Evolutionary conservation across 345 rosid species (phyloP), one percentile per base, ranked within the genome.

Genomic region (Euphorbia peplus): DNA sequence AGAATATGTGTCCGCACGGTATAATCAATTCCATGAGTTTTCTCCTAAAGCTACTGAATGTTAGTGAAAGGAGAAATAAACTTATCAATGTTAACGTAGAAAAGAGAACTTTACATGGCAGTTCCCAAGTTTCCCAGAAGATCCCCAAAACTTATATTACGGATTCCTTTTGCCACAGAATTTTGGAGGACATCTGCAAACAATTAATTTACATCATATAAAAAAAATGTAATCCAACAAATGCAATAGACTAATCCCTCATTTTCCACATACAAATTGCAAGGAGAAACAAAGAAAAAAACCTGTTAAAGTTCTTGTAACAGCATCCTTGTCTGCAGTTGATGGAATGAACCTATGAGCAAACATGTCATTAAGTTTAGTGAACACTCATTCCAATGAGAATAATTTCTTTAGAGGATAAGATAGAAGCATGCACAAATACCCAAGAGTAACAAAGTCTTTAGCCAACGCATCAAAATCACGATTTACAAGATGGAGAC

Each of bases 401-500:
- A 68, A 72, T 37, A 39, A 51, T 7, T 22, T 47, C 22, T 52
- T 32, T 18, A 63, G 63, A 53, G 24, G 21, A 57, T 63, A 4
- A 5, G 50, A 25, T 7, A 19, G 69, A 71, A 74, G 47, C 75
- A 74, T 55, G 78, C 21, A 52, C 57, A 70, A 67, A 53, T 93
- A 90, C 97, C 98, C 97, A 67, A 93, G 90, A 69, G 96, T 89
- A 71, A 93, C 85, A 77, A 93, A 93, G 87, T 93, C 98, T 75
- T 83, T 82, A 67, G 96, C 86, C 73, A 93, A 77, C 7, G 97
- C 86, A 77, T 85, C 86, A 85, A 83, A 93, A 80, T 93, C 96
- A 66, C 96, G 96, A 73, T 93, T 93, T 58, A 93, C 98, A 47
- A 93, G 98, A 81, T 93, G 96, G 66, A 93, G 92, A 81, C 98